Evolutionary conservation across 192 early-diverging fungal genomes (phyloP), one percentile per base, ranked within the genome.

Genomic region (Rhizophagus prolifer): DNA sequence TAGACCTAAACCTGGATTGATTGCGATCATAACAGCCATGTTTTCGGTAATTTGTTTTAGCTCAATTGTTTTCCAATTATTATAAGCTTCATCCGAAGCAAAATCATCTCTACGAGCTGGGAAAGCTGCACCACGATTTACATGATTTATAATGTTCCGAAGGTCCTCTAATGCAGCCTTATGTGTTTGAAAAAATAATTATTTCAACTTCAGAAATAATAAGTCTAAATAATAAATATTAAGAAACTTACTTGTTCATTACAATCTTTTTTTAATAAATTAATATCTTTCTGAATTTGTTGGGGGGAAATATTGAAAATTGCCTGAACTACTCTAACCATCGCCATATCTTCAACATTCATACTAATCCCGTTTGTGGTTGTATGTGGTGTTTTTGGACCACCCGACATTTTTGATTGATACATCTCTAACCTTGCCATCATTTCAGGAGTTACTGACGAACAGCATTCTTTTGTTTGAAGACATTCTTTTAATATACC

Each of bases 21-120:
- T 34, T 54, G 14, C 19, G 9, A 67, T 23, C 47, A 76, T 67
- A 7, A 65, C 23, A 1, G 50, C 21, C 47, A 76, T 67, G 50
- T 67, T 63, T n/a, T 76, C 75, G 23, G 16, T 1, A 26, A 76
- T 28, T 14, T 64, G 66, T 58, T 68, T 76, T 58, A 58, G 30
- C 34, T 76, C 75, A 12, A 67, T 50, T n/a, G 31, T 9, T 76
- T 76, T 76, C 75, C 75, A 76, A 58, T 66, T 67, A 58, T 65
- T 67, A 67, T 76, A 76, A 31, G 26, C 75, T 46, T 76, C 75
- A 31, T 67, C 64, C 0, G 75, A 44, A 34, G 66, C 75, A 63
- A 76, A 76, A 67, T 76, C 75, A 30, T 76, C 75, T 31, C 46
- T 65, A 34, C 26, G 28, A n/a, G 75, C 75, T 16, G 75, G 62